Evolutionary conservation across 1,284 basidiomycete genomes (phyloP).

Genomic region (Tilletiaria anomala): DNA sequence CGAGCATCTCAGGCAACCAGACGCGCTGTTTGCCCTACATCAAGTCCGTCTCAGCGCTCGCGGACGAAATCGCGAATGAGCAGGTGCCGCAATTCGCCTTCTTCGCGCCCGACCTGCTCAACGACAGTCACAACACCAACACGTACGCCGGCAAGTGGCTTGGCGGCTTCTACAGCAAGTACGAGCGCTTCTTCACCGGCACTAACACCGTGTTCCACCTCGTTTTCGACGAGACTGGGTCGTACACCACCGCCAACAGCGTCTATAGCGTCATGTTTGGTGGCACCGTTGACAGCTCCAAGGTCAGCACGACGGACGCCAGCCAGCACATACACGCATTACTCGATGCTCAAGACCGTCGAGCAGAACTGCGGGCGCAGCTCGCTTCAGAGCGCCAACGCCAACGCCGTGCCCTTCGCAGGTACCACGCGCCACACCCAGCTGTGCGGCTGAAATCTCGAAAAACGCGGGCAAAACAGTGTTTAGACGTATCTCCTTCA

Average conservation of each 20-base stretch:
- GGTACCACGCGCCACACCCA: background rate
- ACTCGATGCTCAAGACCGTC: slow-evolving; percentile 2
- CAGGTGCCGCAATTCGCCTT: slow-evolving; percentile 2
- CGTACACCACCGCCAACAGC: slow-evolving; percentile 2
- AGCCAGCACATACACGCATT: slow-evolving; percentile 3
- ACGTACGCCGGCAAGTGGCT: slow-evolving; percentile 3
- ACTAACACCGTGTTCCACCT: slow-evolving; percentile 5
- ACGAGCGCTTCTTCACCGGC: background rate
- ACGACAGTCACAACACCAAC: slow-evolving; percentile 3
- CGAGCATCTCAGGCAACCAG: slow-evolving; percentile 1
- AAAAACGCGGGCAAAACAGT: too few species aligned
- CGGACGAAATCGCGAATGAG: slow-evolving; percentile 2
- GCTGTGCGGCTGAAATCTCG: background rate
- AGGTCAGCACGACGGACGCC: slow-evolving; percentile 1
- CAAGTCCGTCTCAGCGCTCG: slow-evolving; percentile 1
- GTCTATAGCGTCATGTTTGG: slow-evolving; percentile 2
- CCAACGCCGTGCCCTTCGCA: background rate
- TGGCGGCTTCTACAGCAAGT: slow-evolving; percentile 1
- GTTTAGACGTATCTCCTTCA: too few species aligned
- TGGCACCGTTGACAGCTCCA: slow-evolving; percentile 1
- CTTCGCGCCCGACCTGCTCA: background rate
- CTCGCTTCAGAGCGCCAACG: background rate
- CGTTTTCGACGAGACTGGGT: slow-evolving; percentile 3
- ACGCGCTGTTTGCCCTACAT: slow-evolving; percentile 2
- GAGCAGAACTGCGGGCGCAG: slow-evolving; percentile 4